Base-by-base conservation (phyloP, 306 rosid genomes). In the Corylus heterophylla region DNA sequence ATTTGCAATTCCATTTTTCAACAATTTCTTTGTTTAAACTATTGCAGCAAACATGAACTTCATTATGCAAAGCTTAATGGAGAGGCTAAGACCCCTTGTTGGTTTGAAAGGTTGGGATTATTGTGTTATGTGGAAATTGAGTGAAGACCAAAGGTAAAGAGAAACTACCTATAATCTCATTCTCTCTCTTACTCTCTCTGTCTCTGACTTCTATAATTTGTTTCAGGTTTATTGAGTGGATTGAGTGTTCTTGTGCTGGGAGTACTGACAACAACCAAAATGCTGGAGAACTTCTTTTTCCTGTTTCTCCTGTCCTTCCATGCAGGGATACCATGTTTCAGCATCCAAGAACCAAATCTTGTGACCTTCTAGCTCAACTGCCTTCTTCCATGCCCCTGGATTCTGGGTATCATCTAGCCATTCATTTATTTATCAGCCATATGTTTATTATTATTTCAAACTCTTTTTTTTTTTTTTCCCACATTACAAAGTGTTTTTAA, bases 161-260 rank as follows among this genome's bases (percentile, higher is more conserved):
- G 29, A 71, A 22, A 47, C 47, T 22, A 14, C 29, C 52, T 59
- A 63, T 59, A 63, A 39, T 55, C 35, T 79, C 71, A 35, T 39
- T 20, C 12, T 20, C 66, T 9, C 56, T 14, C 48, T 68, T 69
- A 70, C 29, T 78, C 66, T 69, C 20, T n/a, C 29, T 8, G 49
- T 59, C 35, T 61, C 56, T 72, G 81, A 85, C 72, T 58, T 64
- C 62, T 73, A 16, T 74, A 48, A 17, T 76, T 55, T 78, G 69
- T 18, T 74, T 74, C 74, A 95, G 99, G 87, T 89, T 79, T 83
- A 82, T 93, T 51, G 99, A 93, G 79, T 88, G 90, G 94, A 73
- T 90, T 82, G 91, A 88, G 49, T 95, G 99, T 55, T 91, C 94
- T 61, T 95, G 98, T 87, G 90, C 84, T 85, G 99, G 98, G 79